Evolutionary conservation across 108 stramenopile genomes (phyloP), one percentile per base, ranked within the genome.

Genomic region (Fragilariopsis cylindrus): DNA sequence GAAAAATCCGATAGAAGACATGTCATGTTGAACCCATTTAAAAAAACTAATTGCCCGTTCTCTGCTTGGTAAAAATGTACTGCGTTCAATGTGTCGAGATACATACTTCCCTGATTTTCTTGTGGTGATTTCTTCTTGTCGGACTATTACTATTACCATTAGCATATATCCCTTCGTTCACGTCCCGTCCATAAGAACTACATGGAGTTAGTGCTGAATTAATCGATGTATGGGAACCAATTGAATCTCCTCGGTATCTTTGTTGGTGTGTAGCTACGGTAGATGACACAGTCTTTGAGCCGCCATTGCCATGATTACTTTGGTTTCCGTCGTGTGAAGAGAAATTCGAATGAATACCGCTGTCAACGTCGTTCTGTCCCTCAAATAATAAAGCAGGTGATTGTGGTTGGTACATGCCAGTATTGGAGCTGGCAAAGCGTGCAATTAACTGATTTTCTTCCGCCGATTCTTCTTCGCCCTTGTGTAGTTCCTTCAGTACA

Each of bases 51-150:
- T 73, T 88, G 88, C 12, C 93, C 93, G 73, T 94, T 90, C 69
- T 78, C 83, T 7, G 90, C 73, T 75, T 94, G 93, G 79, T 90
- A 94, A 70, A 85, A 90, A 46, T 88, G 85, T 46, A 85, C 71
- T 11, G 67, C 48, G 11, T 84, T 80, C 12, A 82, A 64, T 8
- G 57, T 79, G 9, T 76, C 82, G 48, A 82, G 50, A 60, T 82
- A 84, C 76, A 89, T 75, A 19, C 72, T 73, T 40, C 75, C 80
- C n/a, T n/a, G 12, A 8, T n/a, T 68, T 68, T 68, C 48, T 30
- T 50, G 7, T 18, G 50, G 21, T 41, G n/a, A 4, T 52, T n/a
- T 30, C 19, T 48, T 9, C 40, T 2, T n/a, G 48, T 5, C 48
- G 47, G 19, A n/a, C 66, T 5, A 41, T 52, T 40, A 3, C 12